These are phyloP conservation scores for Parafenestella ontariensis DNA, from an alignment of 2,329 filamentous ascomycete species.

Conservation along the genomic window DNA sequence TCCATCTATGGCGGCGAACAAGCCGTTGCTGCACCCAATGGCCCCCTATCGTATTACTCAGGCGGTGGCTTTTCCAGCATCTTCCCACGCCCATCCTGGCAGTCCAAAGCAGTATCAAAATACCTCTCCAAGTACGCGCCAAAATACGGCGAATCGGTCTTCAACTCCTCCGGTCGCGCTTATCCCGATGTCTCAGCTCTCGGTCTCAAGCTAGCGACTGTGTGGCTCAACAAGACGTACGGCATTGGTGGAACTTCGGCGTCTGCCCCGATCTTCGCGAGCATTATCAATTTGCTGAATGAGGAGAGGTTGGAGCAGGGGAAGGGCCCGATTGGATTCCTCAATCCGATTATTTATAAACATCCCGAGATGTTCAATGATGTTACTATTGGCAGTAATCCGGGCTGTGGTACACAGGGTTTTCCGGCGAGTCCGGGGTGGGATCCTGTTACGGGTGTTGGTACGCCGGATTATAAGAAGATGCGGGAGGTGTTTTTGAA, in stretches of 20 bases:
- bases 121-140: conserved; percentile 15
- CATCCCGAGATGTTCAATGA: conserved; percentile 53
- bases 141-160: conserved; percentile 12
- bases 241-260: conserved; percentile 59
- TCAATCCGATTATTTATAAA: conserved; percentile 66
- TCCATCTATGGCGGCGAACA: conserved; percentile 55
- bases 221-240: conserved; percentile 42
- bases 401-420: conserved; percentile 42
- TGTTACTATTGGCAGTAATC: conserved; percentile 39
- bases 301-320: conserved; percentile 61
- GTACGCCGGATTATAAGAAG: conserved; percentile 22
- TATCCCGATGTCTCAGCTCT: conserved; percentile 68
- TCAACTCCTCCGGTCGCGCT: conserved; percentile 55
- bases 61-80: conserved; percentile 56
- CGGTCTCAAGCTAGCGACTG: conserved; percentile 54
- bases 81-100: conserved; percentile 57
- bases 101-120: conserved; percentile 36
- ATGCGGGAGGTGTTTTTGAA: conserved; percentile 22
- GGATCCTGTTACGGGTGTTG: conserved; percentile 38
- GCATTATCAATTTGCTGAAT: conserved; percentile 65
- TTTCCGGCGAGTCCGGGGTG: conserved; percentile 34
- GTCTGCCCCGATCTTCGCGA: conserved; percentile 64
- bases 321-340: conserved; percentile 59
- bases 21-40: conserved; percentile 30
- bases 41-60: conserved; percentile 12